Evolutionary conservation across 2,329 filamentous ascomycete genomes (phyloP), one percentile per base, ranked within the genome.

Genomic region (Ascosphaera aggregata): DNA sequence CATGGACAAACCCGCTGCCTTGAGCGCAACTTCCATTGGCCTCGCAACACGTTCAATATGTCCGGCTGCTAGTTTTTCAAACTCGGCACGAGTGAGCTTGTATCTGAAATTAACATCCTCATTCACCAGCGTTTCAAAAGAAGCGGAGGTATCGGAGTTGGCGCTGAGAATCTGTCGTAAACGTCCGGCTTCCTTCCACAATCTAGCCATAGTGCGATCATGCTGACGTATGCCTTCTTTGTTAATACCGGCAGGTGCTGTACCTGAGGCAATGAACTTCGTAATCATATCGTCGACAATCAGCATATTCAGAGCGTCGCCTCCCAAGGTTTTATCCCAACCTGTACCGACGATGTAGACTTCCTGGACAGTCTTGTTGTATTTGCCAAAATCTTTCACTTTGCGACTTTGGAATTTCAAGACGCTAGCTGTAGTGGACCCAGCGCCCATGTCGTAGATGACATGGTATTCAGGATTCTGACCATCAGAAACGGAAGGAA

Each of bases 381-480:
- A 86, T 56, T 80, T 84, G 46, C 84, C 85, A 40, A 86, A 61
- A 49, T 94, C 86, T 66, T 95, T 98, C 44, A 95, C 76, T 1
- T 69, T 75, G 48, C 77, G 76, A 53, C 80, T 79, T 57, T 94
- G 85, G 61, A 98, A 93, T 50, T 76, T 78, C 54, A 98, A 61
- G 39, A 98, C 64, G 4, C 84, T 89, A 3, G 86, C 86, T 49
- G 82, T 92, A 22, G 86, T 80, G 36, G 82, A 94, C 3, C 89
- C 89, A 47, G 89, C 85, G 47, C 89, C 89, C 85, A 98, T 95
- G 54, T 98, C 89, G 52, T 89, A 98, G 20, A 98, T 73, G 55
- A 98, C 62, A 60, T 98, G 82, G 49, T 85, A 72, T 58, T 98
- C 89, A 0, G 89, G 77, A 62, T 84, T 84, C 46, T 71, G 77